Evolutionary conservation across 2,329 filamentous ascomycete species (phyloP).

Genomic region (Venturia carpophila): DNA sequence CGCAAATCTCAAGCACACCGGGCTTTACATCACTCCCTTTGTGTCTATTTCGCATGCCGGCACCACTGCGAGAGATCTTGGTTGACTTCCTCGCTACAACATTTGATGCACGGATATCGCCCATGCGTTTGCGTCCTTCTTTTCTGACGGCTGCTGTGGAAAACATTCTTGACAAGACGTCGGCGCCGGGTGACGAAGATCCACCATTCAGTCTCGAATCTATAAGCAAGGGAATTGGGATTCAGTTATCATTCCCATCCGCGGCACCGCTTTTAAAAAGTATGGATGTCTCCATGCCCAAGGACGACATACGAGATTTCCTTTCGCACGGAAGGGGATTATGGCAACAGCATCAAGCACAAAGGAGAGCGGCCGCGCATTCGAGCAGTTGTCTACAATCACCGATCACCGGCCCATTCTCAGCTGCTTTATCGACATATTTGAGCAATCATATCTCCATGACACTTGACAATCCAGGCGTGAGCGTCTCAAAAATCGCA

Average conservation of each 20-base stretch:
- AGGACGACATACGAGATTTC: constrained; percentile 18
- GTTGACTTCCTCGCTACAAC: constrained; percentile 41
- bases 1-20: constrained; percentile 23
- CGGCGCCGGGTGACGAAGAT: constrained; percentile 4
- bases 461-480: constrained; percentile 10
- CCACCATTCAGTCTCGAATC: constrained; percentile 10
- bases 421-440: constrained; percentile 16
- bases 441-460: constrained; percentile 18
- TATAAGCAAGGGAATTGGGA: constrained; percentile 12
- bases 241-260: constrained; percentile 18
- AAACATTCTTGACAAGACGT: constrained; percentile 13
- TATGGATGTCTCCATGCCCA: constrained; percentile 16
- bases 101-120: constrained; percentile 39
- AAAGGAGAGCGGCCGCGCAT: background rate
- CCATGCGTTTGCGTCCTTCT: constrained; percentile 17
- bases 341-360: constrained; percentile 10
- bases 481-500: constrained; percentile 16
- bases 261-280: constrained; percentile 13
- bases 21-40: constrained; percentile 43
- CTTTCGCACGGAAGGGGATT: constrained; percentile 3
- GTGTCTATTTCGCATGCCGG: constrained; percentile 45
- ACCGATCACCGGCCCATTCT: constrained; percentile 18
- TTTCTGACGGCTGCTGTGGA: constrained; percentile 18
- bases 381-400: background rate
- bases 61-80: constrained; percentile 41